A percentile compares a stretch with the other conserved stretches of the same genome.
phyloP scores from a whole-genome alignment of 139 green algal species.

The Chlorella sp. region DNA sequence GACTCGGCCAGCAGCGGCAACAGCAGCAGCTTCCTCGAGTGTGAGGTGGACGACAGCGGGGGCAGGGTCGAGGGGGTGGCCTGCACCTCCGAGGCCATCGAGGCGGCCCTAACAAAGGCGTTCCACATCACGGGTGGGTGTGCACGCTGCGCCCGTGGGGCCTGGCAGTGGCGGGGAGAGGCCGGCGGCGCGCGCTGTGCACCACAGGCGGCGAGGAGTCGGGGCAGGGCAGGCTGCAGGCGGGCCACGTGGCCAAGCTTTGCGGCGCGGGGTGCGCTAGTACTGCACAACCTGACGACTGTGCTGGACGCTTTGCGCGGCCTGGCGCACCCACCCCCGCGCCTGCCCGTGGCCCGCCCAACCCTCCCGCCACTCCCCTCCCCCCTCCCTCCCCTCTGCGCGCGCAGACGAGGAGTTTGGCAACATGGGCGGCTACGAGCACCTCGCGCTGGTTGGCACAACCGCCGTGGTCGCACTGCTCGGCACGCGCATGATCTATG shows the following conservation, averaged over 20 bases:
- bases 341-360: background rate
- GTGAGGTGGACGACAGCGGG: background rate
- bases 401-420: slow-evolving; percentile 62
- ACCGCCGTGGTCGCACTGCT: slow-evolving; percentile 87
- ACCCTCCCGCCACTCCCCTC: background rate
- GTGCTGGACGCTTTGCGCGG: background rate
- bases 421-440: slow-evolving; percentile 43
- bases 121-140: slow-evolving; percentile 58
- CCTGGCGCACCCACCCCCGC: background rate
- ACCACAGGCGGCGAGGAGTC: no score
- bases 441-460: slow-evolving; percentile 69
- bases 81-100: slow-evolving; percentile 40
- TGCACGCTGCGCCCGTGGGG: no score
- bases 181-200: no score
- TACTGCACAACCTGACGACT: no score
- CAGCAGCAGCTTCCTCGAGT: slow-evolving; percentile 9
- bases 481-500: slow-evolving; percentile 62
- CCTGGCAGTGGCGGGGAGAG: no score
- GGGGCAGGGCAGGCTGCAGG: no score
- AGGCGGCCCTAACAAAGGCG: slow-evolving; percentile 49
- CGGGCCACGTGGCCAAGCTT: no score
- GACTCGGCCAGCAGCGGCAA: slow-evolving; percentile 6
- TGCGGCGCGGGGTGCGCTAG: no score
- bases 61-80: slow-evolving; percentile 1
- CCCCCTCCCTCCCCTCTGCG: background rate